Base-by-base conservation (phyloP, 169 alveolate species). In the Blepharisma undulans region DNA sequence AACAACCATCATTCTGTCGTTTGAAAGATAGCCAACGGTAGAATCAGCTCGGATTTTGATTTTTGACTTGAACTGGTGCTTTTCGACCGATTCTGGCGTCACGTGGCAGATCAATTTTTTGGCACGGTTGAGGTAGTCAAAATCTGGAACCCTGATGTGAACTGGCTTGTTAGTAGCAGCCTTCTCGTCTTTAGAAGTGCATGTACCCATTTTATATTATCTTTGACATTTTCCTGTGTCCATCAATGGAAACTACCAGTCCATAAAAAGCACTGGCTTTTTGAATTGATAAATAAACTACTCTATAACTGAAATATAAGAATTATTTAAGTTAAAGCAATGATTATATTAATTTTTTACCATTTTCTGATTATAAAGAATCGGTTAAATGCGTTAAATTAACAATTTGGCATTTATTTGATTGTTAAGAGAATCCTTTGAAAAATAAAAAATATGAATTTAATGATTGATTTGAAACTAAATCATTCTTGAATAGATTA, bases 11-110 rank as follows among this genome's bases (percentile, higher is more conserved):
- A 82, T 48, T 34, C 89, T 32, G 61, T 72, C 89, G 34, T 82
- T 72, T 4, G 29, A 27, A 21, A 82, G 30, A 48, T 48, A 48
- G 25, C 89, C 89, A 48, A 82, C 89, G 29, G 71, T 72, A 32
- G 89, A 82, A 21, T 82, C 77, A n/a, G 33, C 60, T 82, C 89
- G 74, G 36, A 60, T 59, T 82, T 4, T 82, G 22, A 82, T 60
- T 22, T 74, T 29, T 74, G 30, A 25, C 33, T 74, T 22, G 16
- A 74, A 74, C 80, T 74, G 30, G 80, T 25, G 33, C 33, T 74
- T 74, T 29, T 74, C 80, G 80, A 74, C 66, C 66, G 66, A 48
- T 48, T 48, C 66, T 48, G 66, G 66, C 3, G 66, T 48, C 66
- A 48, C 66, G 66, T 48, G 66, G 14, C 66, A 48, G 66, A 48